Evolutionary conservation across 23 red algal genomes (phyloP).

Genomic region (Gracilaria gracilis): DNA sequence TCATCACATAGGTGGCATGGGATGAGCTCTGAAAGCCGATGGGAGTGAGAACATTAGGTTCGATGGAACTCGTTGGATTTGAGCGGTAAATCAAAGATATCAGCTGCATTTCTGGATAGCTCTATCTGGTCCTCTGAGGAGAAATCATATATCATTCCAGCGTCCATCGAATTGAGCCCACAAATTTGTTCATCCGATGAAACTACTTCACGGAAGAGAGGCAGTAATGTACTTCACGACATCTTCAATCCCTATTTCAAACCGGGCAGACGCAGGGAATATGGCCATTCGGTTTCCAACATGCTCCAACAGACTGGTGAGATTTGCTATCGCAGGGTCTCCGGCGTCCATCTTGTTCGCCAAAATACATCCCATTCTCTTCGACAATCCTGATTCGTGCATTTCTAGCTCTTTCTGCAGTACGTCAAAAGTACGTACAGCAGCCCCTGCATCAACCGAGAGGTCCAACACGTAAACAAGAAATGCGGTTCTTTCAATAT

Average conservation of each 20-base stretch:
- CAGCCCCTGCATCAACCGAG: constrained; percentile 42
- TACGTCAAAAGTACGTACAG: constrained; percentile 52
- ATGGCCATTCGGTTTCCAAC: constrained; percentile 39
- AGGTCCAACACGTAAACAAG: constrained; percentile 88
- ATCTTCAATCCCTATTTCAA: constrained; percentile 43
- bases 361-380: constrained; percentile 62
- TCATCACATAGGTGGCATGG: too few species aligned
- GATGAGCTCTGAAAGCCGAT: too few species aligned
- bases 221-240: constrained; percentile 26
- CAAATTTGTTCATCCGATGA: background rate
- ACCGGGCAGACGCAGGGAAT: constrained; percentile 56
- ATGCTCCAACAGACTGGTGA: constrained; percentile 7
- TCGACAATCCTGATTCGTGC: constrained; percentile 66
- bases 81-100: too few species aligned
- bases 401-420: constrained; percentile 79
- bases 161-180: background rate
- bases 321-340: background rate
- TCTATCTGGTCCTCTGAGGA: too few species aligned
- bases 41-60: too few species aligned
- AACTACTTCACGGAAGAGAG: background rate
- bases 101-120: too few species aligned
- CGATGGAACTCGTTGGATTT: too few species aligned
- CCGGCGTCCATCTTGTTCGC: constrained; percentile 91
- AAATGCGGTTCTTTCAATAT: constrained; percentile 83
- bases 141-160: background rate